Evolutionary conservation across 192 early-diverging fungal genomes (phyloP).

Genomic region (Rhizophagus sp.): DNA sequence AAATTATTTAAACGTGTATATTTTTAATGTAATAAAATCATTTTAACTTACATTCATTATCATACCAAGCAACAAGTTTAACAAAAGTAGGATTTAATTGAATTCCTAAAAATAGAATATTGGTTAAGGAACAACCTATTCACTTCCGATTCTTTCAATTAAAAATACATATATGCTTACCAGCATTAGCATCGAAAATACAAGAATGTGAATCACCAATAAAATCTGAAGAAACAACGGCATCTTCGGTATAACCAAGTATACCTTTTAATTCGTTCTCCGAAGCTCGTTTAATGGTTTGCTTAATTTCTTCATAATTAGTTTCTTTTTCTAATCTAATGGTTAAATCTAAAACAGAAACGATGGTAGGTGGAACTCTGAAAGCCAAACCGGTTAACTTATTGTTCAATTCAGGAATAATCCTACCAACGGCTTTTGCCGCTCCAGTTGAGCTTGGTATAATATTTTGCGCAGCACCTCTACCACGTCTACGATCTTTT

Average conservation of each 20-base stretch:
- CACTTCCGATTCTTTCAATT: too few species aligned
- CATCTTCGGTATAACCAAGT: slow-evolving; percentile 89
- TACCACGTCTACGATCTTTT: slow-evolving; percentile 92
- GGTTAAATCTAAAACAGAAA: slow-evolving; percentile 97
- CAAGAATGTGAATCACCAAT: slow-evolving; percentile 87
- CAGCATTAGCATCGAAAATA: slow-evolving; percentile 96
- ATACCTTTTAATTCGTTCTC: slow-evolving; percentile 83
- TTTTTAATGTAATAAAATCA: too few species aligned
- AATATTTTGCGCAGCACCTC: slow-evolving; percentile 94
- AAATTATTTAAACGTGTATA: too few species aligned
- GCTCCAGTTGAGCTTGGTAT: slow-evolving; percentile 98
- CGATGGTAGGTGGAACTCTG: slow-evolving; percentile 90
- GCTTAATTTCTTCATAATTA: slow-evolving; percentile 89
- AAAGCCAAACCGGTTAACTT: slow-evolving; percentile 99
- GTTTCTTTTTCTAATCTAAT: slow-evolving; percentile 89
- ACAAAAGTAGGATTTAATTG: slow-evolving; percentile 91
- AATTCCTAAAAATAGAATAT: too few species aligned
- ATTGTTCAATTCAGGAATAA: slow-evolving; percentile 90
- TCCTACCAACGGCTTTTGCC: slow-evolving; percentile 98
- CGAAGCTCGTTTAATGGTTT: slow-evolving; percentile 80
- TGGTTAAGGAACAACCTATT: too few species aligned
- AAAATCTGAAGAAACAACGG: slow-evolving; percentile 94
- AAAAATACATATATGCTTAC: too few species aligned
- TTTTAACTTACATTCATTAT: too few species aligned
- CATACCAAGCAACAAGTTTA: too few species aligned